Evolutionary conservation across 2,329 filamentous ascomycete species (phyloP).

Genomic region (Talaromyces sp.): DNA sequence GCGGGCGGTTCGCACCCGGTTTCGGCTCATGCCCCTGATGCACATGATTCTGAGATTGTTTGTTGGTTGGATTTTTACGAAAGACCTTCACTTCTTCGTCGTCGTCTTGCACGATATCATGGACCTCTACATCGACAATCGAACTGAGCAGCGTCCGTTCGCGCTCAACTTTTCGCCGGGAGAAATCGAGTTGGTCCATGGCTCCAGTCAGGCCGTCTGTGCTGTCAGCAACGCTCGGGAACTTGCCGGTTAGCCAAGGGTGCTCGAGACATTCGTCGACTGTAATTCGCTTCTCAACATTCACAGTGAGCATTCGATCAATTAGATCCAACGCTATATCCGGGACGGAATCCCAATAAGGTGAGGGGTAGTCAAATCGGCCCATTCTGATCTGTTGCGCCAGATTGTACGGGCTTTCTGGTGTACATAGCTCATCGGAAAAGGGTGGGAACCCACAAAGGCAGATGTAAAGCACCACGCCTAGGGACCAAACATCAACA

Average conservation of each 20-base stretch:
- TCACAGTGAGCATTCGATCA: constrained; percentile 88
- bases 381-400: constrained; percentile 87
- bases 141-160: constrained; percentile 82
- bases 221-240: constrained; percentile 69
- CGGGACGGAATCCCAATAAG: constrained; percentile 88
- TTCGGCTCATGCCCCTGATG: constrained; percentile 51
- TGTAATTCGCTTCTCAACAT: constrained; percentile 77
- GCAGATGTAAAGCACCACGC: constrained; percentile 97
- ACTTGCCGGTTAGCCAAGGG: constrained; percentile 73
- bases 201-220: constrained; percentile 90
- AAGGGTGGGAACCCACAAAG: constrained; percentile 96
- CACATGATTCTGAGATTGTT: constrained; percentile 35
- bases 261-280: constrained; percentile 89
- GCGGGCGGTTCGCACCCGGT: constrained; percentile 64
- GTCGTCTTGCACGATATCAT: constrained; percentile 54
- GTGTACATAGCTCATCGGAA: constrained; percentile 82
- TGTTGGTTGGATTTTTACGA: constrained; percentile 62
- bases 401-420: constrained; percentile 79
- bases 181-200: constrained; percentile 76
- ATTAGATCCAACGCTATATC: constrained; percentile 90
- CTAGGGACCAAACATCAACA: constrained; percentile 94
- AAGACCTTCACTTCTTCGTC: constrained; percentile 67
- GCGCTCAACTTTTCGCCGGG: constrained; percentile 71
- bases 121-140: constrained; percentile 70
- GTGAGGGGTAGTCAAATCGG: constrained; percentile 89